These are phyloP conservation scores for Neonectria faginata DNA, from an alignment of 2,329 filamentous ascomycete genomes.

Conservation along the genomic window DNA sequence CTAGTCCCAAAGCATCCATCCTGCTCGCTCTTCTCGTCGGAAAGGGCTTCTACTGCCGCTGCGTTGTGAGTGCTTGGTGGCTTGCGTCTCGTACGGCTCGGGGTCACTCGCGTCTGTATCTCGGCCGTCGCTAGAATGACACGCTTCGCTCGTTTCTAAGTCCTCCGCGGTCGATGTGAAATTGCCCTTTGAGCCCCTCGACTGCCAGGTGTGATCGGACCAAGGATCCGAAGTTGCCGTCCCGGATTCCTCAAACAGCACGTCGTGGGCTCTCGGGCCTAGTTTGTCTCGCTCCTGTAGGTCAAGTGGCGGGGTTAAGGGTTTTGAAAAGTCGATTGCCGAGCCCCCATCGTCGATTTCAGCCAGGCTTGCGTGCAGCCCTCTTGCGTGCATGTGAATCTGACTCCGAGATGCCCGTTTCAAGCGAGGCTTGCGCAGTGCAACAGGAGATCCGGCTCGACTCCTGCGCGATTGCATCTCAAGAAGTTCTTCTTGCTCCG, in stretches of 20 bases:
- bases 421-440: slow-evolving; percentile 55
- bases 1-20: slow-evolving; percentile 42
- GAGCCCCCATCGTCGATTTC: slow-evolving; percentile 33
- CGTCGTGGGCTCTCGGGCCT: slow-evolving; percentile 5
- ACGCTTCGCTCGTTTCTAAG: slow-evolving; percentile 49
- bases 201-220: slow-evolving; percentile 21
- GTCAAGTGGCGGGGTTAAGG: slow-evolving; percentile 42
- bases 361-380: slow-evolving; percentile 32
- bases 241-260: slow-evolving; percentile 22
- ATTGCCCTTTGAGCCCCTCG: slow-evolving; percentile 26
- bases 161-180: slow-evolving; percentile 46
- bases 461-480: slow-evolving; percentile 54
- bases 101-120: slow-evolving; percentile 51
- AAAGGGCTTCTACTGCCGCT: slow-evolving; percentile 15
- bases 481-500: slow-evolving; percentile 57
- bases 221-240: slow-evolving; percentile 28
- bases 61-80: slow-evolving; percentile 18
- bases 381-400: slow-evolving; percentile 46
- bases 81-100: slow-evolving; percentile 44
- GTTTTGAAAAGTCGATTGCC: slow-evolving; percentile 54
- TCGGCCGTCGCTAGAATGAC: slow-evolving; percentile 49
- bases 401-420: slow-evolving; percentile 57
- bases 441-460: slow-evolving; percentile 40
- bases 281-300: background rate
- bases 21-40: slow-evolving; percentile 33